Evolutionary conservation across 139 green algal species (phyloP), one percentile per base, ranked within the genome.

Genomic region (Edaphochlamys debaryana): DNA sequence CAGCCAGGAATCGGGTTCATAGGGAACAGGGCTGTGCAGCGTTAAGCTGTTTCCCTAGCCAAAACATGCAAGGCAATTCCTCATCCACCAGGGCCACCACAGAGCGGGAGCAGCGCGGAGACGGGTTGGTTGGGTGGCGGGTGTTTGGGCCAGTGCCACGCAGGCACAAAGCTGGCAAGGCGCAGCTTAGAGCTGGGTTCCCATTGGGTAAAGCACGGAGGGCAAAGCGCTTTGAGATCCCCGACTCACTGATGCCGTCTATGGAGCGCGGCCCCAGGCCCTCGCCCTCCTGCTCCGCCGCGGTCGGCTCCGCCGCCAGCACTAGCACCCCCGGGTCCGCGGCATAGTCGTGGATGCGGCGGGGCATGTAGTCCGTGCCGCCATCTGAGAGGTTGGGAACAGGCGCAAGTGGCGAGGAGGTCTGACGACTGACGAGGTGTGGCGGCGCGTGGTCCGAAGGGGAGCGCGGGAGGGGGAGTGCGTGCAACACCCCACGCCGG

Each of bases 351-450:
- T 71, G 41, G 30, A 81, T 62, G 32, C 71, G 48, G 9, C 75
- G 75, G 3, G 58, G 58, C 58, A 81, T 71, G 62, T 81, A 81
- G 56, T 81, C 75, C 17, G 75, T 72, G 22, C 75, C 75, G 15
- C 41, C 60, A 22, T 81, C 75, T 81, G 60, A 40, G 52, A 20
- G 25, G 66, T n/a, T 4, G 62, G 30, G n/a, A n/a, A n/a, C n/a
- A n/a, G n/a, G n/a, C n/a, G n/a, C n/a, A n/a, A n/a, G n/a, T n/a
- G n/a, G n/a, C n/a, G n/a, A n/a, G 41, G 62, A 7, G 32, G 62
- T 13, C 11, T 9, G 11, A 13, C 13, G 45, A 13, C 45, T 69
- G 30, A 69, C 4, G 7, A 29, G 17, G 5, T 23, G 62, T 23
- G 6, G 62, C 23, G 62, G 41, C 23, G 4, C 7, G n/a, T 23